phyloP scores from a whole-genome alignment of 805 yeast species.

The Diddensiella transvaalensis region DNA sequence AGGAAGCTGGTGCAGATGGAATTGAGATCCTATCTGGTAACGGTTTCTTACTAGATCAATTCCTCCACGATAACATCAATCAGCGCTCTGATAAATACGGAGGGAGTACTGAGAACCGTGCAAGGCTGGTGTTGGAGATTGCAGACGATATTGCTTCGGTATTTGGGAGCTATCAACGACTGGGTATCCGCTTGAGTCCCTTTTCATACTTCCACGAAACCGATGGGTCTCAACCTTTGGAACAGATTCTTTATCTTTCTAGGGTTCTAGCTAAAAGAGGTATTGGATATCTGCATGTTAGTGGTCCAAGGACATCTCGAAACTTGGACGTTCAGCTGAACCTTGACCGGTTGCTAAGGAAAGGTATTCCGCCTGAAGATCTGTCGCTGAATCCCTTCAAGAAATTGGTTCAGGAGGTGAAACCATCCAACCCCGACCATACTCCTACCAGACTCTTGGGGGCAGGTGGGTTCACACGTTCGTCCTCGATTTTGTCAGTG shows the following conservation, averaged over 20 bases:
- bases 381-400: not conserved
- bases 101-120: constrained; percentile 57
- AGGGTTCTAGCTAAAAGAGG: constrained; percentile 37
- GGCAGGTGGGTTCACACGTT: constrained; percentile 2
- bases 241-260: constrained; percentile 32
- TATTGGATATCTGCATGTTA: constrained; percentile 36
- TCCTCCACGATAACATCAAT: constrained; percentile 46
- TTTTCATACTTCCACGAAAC: constrained; percentile 26
- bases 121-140: constrained; percentile 46
- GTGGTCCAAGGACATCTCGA: constrained; percentile 33
- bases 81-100: constrained; percentile 61
- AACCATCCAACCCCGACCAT: not conserved
- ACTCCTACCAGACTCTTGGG: not conserved
- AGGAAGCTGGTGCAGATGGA: constrained; percentile 55
- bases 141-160: constrained; percentile 39
- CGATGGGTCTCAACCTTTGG: constrained; percentile 36
- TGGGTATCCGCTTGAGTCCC: constrained; percentile 39
- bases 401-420: not conserved
- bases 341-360: constrained; percentile 23
- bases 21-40: constrained; percentile 66
- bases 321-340: constrained; percentile 16
- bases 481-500: not conserved
- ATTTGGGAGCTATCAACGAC: constrained; percentile 35
- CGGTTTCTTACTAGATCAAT: constrained; percentile 52
- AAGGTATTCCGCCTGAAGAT: constrained; percentile 18